These are phyloP conservation scores for Phialocephala subalpina DNA, from an alignment of 2,329 filamentous ascomycete species.

Conservation along the genomic window DNA sequence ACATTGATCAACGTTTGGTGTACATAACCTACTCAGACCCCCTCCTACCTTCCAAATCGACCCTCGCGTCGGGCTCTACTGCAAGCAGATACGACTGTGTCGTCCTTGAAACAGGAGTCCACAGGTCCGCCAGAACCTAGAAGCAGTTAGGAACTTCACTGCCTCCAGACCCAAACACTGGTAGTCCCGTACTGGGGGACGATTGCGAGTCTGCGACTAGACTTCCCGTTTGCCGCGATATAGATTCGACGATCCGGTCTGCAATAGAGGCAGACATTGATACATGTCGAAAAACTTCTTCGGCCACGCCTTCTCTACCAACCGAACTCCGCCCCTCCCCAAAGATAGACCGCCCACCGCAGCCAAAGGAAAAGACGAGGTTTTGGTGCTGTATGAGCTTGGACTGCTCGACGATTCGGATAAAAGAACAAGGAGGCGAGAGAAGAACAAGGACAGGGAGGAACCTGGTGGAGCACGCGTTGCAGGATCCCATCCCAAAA, in stretches of 20 bases:
- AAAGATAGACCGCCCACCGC: conserved; percentile 11
- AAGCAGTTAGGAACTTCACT: conserved; percentile 17
- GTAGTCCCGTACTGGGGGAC: conserved; percentile 2
- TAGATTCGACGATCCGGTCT: conserved; percentile 13
- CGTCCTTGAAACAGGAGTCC: conserved; percentile 23
- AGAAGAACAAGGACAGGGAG: conserved; percentile 38
- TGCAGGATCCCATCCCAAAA: conserved; percentile 42
- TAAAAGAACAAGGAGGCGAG: conserved; percentile 42
- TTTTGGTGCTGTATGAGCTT: conserved; percentile 44
- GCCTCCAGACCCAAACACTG: conserved; percentile 9
- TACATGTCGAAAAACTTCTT: conserved; percentile 43
- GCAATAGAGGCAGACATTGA: conserved; percentile 18
- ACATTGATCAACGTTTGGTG: background rate
- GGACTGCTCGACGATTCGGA: conserved; percentile 40
- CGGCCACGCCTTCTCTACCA: conserved; percentile 27
- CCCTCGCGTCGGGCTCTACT: conserved; percentile 14
- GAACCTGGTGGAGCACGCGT: conserved; percentile 38
- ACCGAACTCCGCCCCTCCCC: conserved; percentile 6
- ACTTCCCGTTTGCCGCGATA: conserved; percentile 10
- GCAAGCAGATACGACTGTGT: conserved; percentile 8
- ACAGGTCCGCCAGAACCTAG: conserved; percentile 9
- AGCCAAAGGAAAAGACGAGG: conserved; percentile 38
- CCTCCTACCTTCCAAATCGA: conserved; percentile 14
- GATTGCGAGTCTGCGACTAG: conserved; percentile 9
- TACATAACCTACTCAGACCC: conserved; percentile 13